Conservation (phyloP, 345 rosid species). For the Excoecaria agallocha region DNA sequence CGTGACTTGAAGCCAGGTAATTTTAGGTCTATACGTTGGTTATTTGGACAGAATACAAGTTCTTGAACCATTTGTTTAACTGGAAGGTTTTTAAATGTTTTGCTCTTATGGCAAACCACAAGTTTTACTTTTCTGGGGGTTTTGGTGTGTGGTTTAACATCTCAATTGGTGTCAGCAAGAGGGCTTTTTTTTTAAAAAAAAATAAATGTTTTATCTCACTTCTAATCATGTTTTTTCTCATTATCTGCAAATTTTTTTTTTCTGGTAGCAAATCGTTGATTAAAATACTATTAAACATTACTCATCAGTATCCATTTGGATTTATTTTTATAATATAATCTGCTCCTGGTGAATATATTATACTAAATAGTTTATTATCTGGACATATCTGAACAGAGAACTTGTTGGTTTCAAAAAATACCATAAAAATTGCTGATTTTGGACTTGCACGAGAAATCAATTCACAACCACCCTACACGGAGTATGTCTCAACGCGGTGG, state of each 20-base stretch:
- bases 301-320: background rate
- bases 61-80: background rate
- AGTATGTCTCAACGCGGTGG: slow-evolving; percentile 96
- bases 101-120: background rate
- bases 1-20: slow-evolving; percentile 99
- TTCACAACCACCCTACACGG: slow-evolving; percentile 86
- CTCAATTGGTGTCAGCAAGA: background rate
- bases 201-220: background rate
- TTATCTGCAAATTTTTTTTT: background rate
- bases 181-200: background rate
- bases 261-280: background rate
- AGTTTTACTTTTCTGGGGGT: background rate
- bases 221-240: background rate
- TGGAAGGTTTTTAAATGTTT: background rate
- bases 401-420: slow-evolving; percentile 66
- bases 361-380: background rate
- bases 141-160: background rate
- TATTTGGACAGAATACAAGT: background rate
- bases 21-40: background rate
- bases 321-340: background rate
- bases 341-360: background rate
- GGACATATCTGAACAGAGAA: slow-evolving; percentile 49
- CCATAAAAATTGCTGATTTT: slow-evolving; percentile 92
- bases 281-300: background rate
- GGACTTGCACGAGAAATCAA: slow-evolving; percentile 89